Percentiles rank a stretch among this genome's conserved stretches.
Conservation (phyloP, 169 alveolate genomes). For the Eimeria acervulina region DNA sequence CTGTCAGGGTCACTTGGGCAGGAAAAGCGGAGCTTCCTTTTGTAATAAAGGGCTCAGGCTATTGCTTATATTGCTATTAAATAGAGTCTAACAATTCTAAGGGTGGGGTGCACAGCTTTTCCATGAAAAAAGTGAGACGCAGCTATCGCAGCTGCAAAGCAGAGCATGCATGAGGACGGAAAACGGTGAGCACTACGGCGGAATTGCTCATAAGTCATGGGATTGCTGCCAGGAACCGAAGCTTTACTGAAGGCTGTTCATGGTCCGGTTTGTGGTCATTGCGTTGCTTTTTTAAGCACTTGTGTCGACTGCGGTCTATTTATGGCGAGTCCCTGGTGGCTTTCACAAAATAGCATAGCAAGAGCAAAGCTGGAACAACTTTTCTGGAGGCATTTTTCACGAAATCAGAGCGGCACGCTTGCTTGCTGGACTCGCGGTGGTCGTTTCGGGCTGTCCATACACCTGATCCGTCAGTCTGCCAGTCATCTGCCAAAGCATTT, state of each 20-base stretch:
- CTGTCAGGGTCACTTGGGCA: background rate
- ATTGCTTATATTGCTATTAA: background rate
- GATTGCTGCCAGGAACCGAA: background rate
- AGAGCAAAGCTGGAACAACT: background rate
- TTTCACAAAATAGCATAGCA: background rate
- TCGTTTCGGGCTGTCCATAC: conserved; percentile 35
- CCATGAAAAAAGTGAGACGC: background rate
- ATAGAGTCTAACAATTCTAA: background rate
- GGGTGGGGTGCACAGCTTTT: background rate
- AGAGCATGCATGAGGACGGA: background rate
- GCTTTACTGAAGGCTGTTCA: background rate
- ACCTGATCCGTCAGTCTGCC: conserved; percentile 23
- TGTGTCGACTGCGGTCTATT: background rate
- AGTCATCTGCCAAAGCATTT: conserved; percentile 24
- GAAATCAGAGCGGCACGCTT: background rate
- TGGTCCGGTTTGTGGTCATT: background rate
- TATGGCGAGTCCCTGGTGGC: background rate
- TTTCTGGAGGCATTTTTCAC: background rate
- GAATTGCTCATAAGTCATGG: background rate
- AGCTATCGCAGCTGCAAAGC: background rate
- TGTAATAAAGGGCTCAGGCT: background rate
- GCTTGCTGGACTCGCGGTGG: background rate
- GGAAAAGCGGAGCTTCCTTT: background rate
- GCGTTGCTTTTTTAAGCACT: background rate
- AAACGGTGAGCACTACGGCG: background rate